These are phyloP conservation scores for Rutstroemia sydowiana DNA, from an alignment of 2,329 filamentous ascomycete species.

Conservation along the genomic window DNA sequence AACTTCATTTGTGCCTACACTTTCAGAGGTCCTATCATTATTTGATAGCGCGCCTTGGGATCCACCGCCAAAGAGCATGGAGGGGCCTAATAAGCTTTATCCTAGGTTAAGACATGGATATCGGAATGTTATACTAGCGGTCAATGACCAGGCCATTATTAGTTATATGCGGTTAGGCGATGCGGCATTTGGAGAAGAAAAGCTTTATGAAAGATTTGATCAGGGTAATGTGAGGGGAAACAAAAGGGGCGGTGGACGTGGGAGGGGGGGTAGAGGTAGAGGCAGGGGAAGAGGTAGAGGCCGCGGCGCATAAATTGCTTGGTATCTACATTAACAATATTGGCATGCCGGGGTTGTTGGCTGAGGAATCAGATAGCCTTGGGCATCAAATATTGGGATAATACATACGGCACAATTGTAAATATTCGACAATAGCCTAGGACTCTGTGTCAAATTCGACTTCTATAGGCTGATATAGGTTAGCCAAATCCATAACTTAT, in stretches of 20 bases:
- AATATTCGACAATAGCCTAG: too few species aligned
- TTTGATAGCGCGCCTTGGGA: constrained; percentile 67
- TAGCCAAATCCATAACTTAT: too few species aligned
- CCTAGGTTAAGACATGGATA: constrained; percentile 76
- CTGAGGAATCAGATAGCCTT: too few species aligned
- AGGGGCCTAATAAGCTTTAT: constrained; percentile 52
- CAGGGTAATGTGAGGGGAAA: constrained; percentile 32
- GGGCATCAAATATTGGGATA: too few species aligned
- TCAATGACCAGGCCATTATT: constrained; percentile 83
- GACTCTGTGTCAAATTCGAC: too few species aligned
- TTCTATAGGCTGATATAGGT: background rate
- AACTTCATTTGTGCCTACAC: constrained; percentile 61
- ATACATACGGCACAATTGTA: too few species aligned
- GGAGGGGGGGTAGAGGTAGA: constrained; percentile 31
- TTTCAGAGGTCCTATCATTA: constrained; percentile 63
- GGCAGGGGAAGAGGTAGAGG: constrained; percentile 24
- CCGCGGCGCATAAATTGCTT: too few species aligned
- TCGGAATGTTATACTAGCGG: constrained; percentile 74
- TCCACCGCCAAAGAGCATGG: constrained; percentile 39
- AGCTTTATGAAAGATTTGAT: constrained; percentile 55
- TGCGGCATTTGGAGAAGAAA: constrained; percentile 70
- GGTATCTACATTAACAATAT: too few species aligned
- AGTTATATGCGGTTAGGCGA: constrained; percentile 82
- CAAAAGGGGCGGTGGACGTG: constrained; percentile 30
- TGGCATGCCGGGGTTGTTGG: too few species aligned